phyloP scores from a whole-genome alignment of 2,329 filamentous ascomycete species.

The Aspergillus sp. region DNA sequence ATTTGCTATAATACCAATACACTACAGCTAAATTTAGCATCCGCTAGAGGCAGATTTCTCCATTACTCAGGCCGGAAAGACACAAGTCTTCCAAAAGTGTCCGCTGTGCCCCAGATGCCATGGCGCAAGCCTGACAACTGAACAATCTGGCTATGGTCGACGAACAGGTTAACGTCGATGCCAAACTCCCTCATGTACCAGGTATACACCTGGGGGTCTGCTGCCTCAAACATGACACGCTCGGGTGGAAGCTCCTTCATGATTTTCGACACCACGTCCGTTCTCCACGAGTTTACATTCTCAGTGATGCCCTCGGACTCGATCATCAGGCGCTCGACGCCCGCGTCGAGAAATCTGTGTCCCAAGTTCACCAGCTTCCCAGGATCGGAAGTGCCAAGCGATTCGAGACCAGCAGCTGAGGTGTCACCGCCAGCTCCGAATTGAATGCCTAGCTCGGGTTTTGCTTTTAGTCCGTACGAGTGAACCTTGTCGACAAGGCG shows the following conservation, averaged over 20 bases:
- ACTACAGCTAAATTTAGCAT: not conserved
- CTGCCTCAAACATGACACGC: constrained; percentile 60
- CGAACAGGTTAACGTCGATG: constrained; percentile 57
- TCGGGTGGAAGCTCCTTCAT: constrained; percentile 53
- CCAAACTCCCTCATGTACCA: constrained; percentile 60
- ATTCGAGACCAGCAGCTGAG: constrained; percentile 46
- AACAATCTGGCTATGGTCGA: constrained; percentile 60
- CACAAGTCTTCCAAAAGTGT: constrained; percentile 57
- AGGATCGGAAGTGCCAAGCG: constrained; percentile 51
- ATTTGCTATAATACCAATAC: no score
- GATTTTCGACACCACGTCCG: constrained; percentile 55
- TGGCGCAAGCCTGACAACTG: constrained; percentile 53
- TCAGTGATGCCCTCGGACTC: constrained; percentile 62
- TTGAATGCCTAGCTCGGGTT: constrained; percentile 58
- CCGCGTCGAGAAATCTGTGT: constrained; percentile 51
- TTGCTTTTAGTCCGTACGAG: constrained; percentile 50
- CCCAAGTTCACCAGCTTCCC: constrained; percentile 52
- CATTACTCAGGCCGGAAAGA: constrained; percentile 34
- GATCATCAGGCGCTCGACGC: constrained; percentile 59
- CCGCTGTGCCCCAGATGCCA: constrained; percentile 58
- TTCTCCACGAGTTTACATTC: constrained; percentile 56
- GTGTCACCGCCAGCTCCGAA: constrained; percentile 59
- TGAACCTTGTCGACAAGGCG: constrained; percentile 52
- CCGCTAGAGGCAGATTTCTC: no score
- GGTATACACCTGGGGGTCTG: constrained; percentile 56